A percentile compares a stretch with the other conserved stretches of the same genome.
phyloP scores from a whole-genome alignment of 192 early-diverging fungal genomes.

The Paraglomus brasilianum region DNA sequence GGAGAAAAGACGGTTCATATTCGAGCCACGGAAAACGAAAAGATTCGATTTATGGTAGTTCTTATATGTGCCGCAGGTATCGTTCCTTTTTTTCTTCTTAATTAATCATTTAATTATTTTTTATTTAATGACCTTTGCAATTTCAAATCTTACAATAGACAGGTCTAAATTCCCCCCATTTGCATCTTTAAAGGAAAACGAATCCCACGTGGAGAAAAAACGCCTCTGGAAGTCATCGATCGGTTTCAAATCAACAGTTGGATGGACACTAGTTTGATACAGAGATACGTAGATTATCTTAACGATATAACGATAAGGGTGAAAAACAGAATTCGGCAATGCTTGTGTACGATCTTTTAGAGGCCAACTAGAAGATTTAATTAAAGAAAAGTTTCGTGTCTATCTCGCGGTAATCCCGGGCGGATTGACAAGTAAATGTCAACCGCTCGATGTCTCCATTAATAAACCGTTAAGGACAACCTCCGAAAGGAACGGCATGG shows the following conservation, averaged over 20 bases:
- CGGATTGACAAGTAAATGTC: constrained; percentile 18
- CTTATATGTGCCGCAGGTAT: not conserved
- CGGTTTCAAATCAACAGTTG: constrained; percentile 17
- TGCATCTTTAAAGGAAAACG: constrained; percentile 17
- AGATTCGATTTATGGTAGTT: constrained; percentile 19
- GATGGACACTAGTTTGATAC: not conserved
- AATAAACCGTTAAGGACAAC: constrained; percentile 23
- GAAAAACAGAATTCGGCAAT: not conserved
- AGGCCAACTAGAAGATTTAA: not conserved
- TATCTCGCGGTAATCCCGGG: constrained; percentile 13
- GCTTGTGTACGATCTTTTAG: constrained; percentile 9
- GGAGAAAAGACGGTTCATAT: constrained; percentile 18
- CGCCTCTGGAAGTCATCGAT: not conserved
- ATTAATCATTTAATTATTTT: too few species aligned
- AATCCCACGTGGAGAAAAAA: not conserved
- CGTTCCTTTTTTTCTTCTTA: too few species aligned
- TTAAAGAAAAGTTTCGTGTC: not conserved
- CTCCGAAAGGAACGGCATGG: constrained; percentile 8
- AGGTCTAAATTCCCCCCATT: not conserved
- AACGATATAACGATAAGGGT: not conserved
- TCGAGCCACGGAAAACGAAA: not conserved
- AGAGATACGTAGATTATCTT: not conserved
- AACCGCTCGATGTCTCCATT: constrained; percentile 6
- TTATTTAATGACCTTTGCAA: too few species aligned
- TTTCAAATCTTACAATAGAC: too few species aligned